Evolutionary conservation across 2,329 filamentous ascomycete species (phyloP).

Genomic region (Aspergillus sp.): DNA sequence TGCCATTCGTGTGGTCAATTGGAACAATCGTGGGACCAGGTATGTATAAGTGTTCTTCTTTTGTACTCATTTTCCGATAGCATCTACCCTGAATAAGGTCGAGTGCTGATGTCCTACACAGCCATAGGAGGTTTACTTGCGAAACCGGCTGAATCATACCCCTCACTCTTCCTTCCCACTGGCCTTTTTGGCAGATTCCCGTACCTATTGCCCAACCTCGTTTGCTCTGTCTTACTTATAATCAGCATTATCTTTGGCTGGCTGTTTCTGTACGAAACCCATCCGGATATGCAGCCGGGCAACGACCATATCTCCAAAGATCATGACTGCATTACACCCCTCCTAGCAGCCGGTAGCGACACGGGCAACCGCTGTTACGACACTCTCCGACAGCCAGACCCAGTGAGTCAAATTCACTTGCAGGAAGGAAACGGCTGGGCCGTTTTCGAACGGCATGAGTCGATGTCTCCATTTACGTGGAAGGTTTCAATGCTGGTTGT

Average conservation of each 20-base stretch:
- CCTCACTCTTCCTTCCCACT: constrained; percentile 56
- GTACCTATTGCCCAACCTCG: constrained; percentile 79
- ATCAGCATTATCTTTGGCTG: constrained; percentile 74
- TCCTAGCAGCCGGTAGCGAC: constrained; percentile 66
- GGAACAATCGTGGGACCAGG: constrained; percentile 77
- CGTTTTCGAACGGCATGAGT: constrained; percentile 20
- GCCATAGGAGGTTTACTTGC: constrained; percentile 82
- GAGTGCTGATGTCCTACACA: constrained; percentile 9
- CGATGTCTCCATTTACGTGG: constrained; percentile 47
- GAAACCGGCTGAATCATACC: constrained; percentile 66
- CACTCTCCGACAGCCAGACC: constrained; percentile 44
- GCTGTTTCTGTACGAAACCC: constrained; percentile 76
- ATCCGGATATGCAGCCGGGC: constrained; percentile 66
- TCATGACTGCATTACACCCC: constrained; percentile 43
- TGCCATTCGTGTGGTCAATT: constrained; percentile 91
- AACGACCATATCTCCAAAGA: constrained; percentile 26
- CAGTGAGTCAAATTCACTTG: constrained; percentile 43
- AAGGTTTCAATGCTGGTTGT: constrained; percentile 67
- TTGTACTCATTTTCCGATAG: no score
- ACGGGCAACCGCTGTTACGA: constrained; percentile 68
- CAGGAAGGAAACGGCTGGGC: constrained; percentile 47
- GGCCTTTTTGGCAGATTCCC: constrained; percentile 71
- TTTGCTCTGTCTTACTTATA: constrained; percentile 69
- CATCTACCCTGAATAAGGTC: neutral
- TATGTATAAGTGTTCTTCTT: constrained; percentile 9